Evolutionary conservation across 2,329 filamentous ascomycete genomes (phyloP).

Genomic region (Allantophomopsis lycopodina): DNA sequence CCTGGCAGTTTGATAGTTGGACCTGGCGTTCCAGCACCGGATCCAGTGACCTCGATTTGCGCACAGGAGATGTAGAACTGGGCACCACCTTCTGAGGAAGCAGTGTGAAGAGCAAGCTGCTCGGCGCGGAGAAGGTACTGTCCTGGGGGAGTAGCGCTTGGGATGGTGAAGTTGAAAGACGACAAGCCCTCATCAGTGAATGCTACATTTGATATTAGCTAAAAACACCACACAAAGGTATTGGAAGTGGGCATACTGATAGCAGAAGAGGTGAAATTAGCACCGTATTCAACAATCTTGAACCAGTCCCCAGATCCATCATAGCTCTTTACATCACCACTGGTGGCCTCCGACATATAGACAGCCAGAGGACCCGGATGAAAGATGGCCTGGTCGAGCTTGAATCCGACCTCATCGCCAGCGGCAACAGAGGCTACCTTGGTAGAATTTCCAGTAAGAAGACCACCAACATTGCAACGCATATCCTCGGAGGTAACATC

Average conservation of each 20-base stretch:
- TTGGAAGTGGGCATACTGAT: too few relatives aligned
- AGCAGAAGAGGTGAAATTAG: too few relatives aligned
- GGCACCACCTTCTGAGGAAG: constrained; percentile 15
- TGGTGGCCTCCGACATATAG: constrained; percentile 28
- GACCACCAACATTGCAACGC: constrained; percentile 28
- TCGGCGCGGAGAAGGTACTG: constrained; percentile 10
- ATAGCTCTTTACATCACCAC: constrained; percentile 24
- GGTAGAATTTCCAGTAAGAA: constrained; percentile 19
- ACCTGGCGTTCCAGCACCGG: constrained; percentile 8
- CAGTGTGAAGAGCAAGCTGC: constrained; percentile 19
- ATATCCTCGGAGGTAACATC: constrained; percentile 30
- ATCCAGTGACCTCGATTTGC: constrained; percentile 13
- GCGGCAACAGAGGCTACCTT: constrained; percentile 30
- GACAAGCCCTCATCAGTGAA: background rate
- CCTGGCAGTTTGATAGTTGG: constrained; percentile 13
- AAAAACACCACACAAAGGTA: too few relatives aligned
- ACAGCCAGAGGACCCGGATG: constrained; percentile 27
- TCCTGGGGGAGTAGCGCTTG: constrained; percentile 3
- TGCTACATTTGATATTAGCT: too few relatives aligned
- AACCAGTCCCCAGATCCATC: constrained; percentile 31
- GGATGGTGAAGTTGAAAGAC: constrained; percentile 3
- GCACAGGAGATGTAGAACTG: constrained; percentile 19
- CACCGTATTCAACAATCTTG: constrained; percentile 13
- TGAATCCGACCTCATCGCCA: constrained; percentile 27
- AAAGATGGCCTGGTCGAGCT: constrained; percentile 32